Base-by-base conservation (phyloP, 2,329 filamentous ascomycete genomes). In the Aphanoascus verrucosus region DNA sequence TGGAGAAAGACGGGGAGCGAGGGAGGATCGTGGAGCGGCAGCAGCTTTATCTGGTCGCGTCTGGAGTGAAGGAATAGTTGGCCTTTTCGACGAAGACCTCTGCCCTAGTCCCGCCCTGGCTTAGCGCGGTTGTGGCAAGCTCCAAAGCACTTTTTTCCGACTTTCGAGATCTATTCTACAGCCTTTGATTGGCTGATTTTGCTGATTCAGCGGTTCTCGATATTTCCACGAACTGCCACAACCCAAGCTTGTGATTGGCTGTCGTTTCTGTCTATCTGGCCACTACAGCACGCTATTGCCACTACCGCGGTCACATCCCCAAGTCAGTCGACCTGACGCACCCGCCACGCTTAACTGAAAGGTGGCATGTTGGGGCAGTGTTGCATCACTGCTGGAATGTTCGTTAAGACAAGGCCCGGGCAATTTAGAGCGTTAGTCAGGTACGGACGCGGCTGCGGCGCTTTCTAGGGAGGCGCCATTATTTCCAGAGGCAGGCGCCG, bases 111-210 rank as follows among this genome's bases (percentile, higher is more conserved):
- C 43, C 2, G n/a, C 19, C 54, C n/a, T 1, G 52, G 53, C 6
- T 19, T 53, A 59, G 57, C 17, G 44, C 32, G 17, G 3, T 15
- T 2, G n/a, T 46, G 23, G 37, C 46, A 40, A 47, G 43, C 35
- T 44, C 35, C 31, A 19, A 40, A 31, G 38, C 34, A n/a, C 14
- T 42, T 32, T 37, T 43, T 41, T 54, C 48, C 45, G 40, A 48
- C 51, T 55, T 59, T 63, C 62, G 64, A 62, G 66, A 67, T 66
- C 66, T 68, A 72, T 67, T 72, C 57, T 63, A 67, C 64, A 59
- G 15, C 7, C 37, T 31, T 1, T 65, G 58, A 71, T 72, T 72
- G 70, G 70, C 53, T 48, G 55, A 19, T 5, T 19, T 12, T 37
- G 15, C 46, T 69, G 60, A 69, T 55, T 69, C 62, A 70, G 60